Evolutionary conservation across 805 yeast genomes (phyloP).

Genomic region (Saccharomycopsis olivae): DNA sequence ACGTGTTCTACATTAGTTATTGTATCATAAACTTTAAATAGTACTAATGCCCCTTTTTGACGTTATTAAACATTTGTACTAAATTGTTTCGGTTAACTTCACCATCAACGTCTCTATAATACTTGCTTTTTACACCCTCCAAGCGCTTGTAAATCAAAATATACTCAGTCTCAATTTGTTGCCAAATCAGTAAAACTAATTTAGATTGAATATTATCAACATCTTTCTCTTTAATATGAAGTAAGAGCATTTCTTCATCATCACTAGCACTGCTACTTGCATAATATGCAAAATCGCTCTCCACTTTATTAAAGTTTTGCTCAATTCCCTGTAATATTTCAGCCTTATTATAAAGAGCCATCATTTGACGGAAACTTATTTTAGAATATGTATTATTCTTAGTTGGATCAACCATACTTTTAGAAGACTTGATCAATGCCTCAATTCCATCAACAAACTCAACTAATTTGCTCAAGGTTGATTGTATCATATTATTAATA

Average conservation of each 20-base stretch:
- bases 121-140: slow-evolving; percentile 41
- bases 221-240: slow-evolving; percentile 17
- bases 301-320: slow-evolving; percentile 45
- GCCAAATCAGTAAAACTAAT: slow-evolving; percentile 56
- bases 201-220: slow-evolving; percentile 38
- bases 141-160: slow-evolving; percentile 45
- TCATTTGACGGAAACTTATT: slow-evolving; percentile 45
- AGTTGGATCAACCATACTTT: slow-evolving; percentile 31
- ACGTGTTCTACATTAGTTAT: too few species aligned
- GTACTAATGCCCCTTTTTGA: too few species aligned
- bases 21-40: too few species aligned
- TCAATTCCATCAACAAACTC: slow-evolving; percentile 59
- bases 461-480: slow-evolving; percentile 56
- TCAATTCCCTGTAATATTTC: slow-evolving; percentile 47
- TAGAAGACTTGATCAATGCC: slow-evolving; percentile 31
- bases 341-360: slow-evolving; percentile 43
- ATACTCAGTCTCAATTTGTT: slow-evolving; percentile 54
- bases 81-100: slow-evolving; percentile 46
- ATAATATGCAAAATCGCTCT: slow-evolving; percentile 35
- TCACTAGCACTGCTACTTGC: not conserved
- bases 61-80: slow-evolving; percentile 22
- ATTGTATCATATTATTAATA: slow-evolving; percentile 35
- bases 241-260: slow-evolving; percentile 13
- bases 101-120: slow-evolving; percentile 39
- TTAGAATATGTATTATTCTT: slow-evolving; percentile 56